phyloP scores from a whole-genome alignment of 169 alveolate species.

The Plasmodium ovale region DNA sequence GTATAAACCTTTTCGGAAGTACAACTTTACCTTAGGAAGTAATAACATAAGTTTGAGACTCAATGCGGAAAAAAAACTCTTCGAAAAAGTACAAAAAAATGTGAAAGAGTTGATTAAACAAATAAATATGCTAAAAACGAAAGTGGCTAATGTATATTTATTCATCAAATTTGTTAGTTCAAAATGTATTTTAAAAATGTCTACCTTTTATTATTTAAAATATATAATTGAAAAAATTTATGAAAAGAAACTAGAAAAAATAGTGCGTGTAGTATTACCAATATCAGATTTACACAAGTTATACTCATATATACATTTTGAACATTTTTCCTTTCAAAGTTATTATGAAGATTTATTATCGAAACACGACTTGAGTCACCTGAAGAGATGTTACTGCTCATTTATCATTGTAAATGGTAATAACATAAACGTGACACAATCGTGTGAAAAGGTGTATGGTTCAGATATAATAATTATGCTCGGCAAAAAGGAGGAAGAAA shows the following conservation, averaged over 20 bases:
- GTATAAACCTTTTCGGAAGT: constrained; percentile 12
- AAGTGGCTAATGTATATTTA: constrained; percentile 41
- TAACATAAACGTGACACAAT: constrained; percentile 6
- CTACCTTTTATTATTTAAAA: constrained; percentile 60
- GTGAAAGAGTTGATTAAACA: constrained; percentile 35
- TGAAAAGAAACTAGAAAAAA: constrained; percentile 26
- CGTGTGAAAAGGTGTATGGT: constrained; percentile 18
- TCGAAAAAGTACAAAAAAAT: constrained; percentile 20
- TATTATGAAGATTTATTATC: constrained; percentile 47
- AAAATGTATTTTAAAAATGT: constrained; percentile 65
- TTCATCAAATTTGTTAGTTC: constrained; percentile 55
- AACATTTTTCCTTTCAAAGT: constrained; percentile 45
- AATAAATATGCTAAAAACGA: constrained; percentile 24
- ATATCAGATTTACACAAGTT: constrained; percentile 55
- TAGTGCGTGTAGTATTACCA: constrained; percentile 69
- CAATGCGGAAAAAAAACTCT: constrained; percentile 34
- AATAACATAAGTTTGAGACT: constrained; percentile 11
- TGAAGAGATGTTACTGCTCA: constrained; percentile 17
- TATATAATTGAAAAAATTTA: constrained; percentile 54
- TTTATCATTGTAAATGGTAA: constrained; percentile 25
- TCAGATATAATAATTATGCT: constrained; percentile 2
- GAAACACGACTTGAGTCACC: not conserved
- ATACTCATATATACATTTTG: constrained; percentile 55
- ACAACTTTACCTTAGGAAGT: constrained; percentile 13
- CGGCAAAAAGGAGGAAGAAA: not conserved